Evolutionary conservation across 176 grass and related monocot genomes (phyloP).

Genomic region (Canna indica): DNA sequence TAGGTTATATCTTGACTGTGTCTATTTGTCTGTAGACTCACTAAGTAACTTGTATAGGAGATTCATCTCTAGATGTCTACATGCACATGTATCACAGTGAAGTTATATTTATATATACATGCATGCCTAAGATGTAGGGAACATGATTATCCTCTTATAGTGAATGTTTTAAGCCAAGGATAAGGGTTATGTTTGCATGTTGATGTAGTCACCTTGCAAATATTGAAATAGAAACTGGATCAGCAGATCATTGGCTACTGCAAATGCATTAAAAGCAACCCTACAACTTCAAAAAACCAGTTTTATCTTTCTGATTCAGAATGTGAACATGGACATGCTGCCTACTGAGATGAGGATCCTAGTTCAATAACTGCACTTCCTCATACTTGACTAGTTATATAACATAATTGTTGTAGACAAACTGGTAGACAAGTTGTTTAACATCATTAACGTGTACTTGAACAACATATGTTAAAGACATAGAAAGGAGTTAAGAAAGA

Average conservation of each 20-base stretch:
- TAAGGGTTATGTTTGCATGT: background rate
- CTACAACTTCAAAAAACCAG: too few species aligned
- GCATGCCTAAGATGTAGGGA: background rate
- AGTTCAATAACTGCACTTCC: background rate
- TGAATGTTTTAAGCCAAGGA: background rate
- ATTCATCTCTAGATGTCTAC: background rate
- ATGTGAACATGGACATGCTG: background rate
- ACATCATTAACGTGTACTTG: background rate
- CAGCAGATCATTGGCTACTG: background rate
- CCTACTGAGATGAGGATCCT: background rate
- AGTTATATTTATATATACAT: background rate
- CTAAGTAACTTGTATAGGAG: too few species aligned
- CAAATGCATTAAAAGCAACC: too few species aligned
- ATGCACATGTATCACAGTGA: background rate
- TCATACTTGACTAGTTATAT: background rate
- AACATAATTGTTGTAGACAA: background rate
- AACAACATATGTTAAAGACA: background rate
- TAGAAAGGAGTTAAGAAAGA: background rate
- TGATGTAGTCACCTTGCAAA: background rate
- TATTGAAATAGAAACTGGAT: background rate
- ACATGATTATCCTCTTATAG: background rate
- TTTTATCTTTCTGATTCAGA: background rate
- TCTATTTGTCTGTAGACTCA: too few species aligned
- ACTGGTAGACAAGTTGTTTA: background rate
- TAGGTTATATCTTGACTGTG: too few species aligned